Evolutionary conservation across 257 asterid genomes (phyloP).

Genomic region (Primulina huaijiensis): DNA sequence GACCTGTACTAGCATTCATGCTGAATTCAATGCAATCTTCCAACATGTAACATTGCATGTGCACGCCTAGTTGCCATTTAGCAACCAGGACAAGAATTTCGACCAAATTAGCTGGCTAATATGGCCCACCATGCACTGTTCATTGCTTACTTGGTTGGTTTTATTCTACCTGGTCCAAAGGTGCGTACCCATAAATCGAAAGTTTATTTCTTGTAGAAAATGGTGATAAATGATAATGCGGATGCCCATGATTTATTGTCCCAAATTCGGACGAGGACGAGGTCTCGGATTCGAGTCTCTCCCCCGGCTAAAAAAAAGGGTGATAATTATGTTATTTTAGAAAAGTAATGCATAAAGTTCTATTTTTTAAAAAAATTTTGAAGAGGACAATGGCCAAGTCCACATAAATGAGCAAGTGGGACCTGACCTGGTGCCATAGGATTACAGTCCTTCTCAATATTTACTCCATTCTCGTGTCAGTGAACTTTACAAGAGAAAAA

Average conservation of each 20-base stretch:
- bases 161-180: neutral
- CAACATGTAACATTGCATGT: constrained; percentile 23
- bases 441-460: neutral
- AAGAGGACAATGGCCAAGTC: neutral
- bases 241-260: no score
- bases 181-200: no score
- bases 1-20: constrained; percentile 21
- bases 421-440: neutral
- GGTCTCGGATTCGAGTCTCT: neutral
- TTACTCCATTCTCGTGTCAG: neutral
- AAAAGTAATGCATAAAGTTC: no score
- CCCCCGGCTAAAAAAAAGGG: no score
- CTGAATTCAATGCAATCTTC: constrained; percentile 19
- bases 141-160: neutral
- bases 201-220: no score
- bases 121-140: constrained; percentile 18
- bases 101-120: constrained; percentile 17
- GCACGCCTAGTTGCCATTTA: constrained; percentile 18
- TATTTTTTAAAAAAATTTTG: no score
- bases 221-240: no score
- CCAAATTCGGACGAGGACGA: no score
- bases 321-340: no score
- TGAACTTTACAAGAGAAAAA: neutral
- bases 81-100: constrained; percentile 10
- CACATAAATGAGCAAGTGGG: neutral